A percentile compares a stretch with the other conserved stretches of the same genome.
These are phyloP conservation scores for Mucor mucedo DNA, from an alignment of 371 early-diverging fungal genomes.

Conservation along the genomic window DNA sequence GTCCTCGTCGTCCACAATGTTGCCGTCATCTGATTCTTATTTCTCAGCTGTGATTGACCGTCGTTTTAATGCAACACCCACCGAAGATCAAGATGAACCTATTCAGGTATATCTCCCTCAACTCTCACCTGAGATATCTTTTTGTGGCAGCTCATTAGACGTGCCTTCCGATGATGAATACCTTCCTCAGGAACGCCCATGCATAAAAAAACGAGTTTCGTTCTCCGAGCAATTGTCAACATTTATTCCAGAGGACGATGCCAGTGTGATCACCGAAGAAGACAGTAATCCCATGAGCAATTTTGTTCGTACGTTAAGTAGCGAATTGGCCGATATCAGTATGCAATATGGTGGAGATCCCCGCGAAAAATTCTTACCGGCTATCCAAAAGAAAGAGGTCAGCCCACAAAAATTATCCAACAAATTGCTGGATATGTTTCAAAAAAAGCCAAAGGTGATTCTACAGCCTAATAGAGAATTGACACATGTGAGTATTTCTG, in stretches of 20 bases:
- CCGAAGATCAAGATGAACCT: not conserved
- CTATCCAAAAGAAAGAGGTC: not conserved
- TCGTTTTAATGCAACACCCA: not conserved
- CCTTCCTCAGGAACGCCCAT: constrained; percentile 6
- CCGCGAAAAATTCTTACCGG: constrained; percentile 13
- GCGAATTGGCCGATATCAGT: not conserved
- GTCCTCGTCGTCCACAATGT: not conserved
- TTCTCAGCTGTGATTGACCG: constrained; percentile 1
- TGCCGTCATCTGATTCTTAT: not conserved
- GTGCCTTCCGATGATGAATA: not conserved
- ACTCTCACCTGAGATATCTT: constrained; percentile 26
- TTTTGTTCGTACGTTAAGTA: not conserved
- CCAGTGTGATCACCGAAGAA: not conserved
- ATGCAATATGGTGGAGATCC: not conserved
- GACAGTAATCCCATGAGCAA: not conserved
- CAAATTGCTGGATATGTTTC: constrained; percentile 27
- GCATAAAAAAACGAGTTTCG: constrained; percentile 24
- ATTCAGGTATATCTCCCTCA: constrained; percentile 27
- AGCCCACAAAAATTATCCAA: constrained; percentile 24
- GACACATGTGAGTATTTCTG: constrained; percentile 23
- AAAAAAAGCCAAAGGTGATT: constrained; percentile 10
- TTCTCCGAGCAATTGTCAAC: constrained; percentile 25
- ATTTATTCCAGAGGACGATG: constrained; percentile 13
- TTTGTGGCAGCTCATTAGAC: constrained; percentile 5
- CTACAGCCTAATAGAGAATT: not conserved